These are phyloP conservation scores for Hippophae gyantsensis DNA, from an alignment of 306 rosid genomes.

Conservation along the genomic window DNA sequence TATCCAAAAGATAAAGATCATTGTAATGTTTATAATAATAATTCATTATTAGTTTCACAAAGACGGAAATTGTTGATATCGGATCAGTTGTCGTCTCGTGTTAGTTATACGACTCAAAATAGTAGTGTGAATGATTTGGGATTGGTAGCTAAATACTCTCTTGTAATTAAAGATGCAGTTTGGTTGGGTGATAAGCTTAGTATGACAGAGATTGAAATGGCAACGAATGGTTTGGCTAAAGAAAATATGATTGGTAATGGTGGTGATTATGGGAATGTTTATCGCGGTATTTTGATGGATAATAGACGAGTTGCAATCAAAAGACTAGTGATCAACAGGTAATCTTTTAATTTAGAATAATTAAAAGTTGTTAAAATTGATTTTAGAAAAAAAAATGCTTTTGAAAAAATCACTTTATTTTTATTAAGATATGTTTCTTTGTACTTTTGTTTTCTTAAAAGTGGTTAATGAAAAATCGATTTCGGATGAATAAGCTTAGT, in stretches of 20 bases:
- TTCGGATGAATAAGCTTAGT: no score
- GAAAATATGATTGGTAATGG: conserved; percentile 39
- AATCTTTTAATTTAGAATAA: neutral
- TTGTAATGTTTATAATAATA: neutral
- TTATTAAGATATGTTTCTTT: no score
- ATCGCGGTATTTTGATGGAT: conserved; percentile 40
- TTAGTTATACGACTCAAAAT: conserved; percentile 4
- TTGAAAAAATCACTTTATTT: no score
- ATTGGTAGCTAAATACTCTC: conserved; percentile 9
- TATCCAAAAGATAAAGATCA: conserved; percentile 15
- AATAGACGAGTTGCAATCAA: conserved; percentile 38
- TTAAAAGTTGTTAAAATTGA: neutral
- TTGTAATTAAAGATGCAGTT: conserved; percentile 9
- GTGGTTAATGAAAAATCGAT: no score
- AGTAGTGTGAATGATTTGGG: conserved; percentile 15
- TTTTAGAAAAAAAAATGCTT: no score
- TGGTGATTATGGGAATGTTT: conserved; percentile 37
- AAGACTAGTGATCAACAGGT: conserved; percentile 42
- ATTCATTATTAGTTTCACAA: conserved; percentile 26
- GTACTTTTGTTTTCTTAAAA: no score
- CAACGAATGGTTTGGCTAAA: conserved; percentile 36
- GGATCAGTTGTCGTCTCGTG: neutral
- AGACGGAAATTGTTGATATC: conserved; percentile 4
- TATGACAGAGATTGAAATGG: conserved; percentile 32
- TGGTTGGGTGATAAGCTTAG: conserved; percentile 25